phyloP scores from a whole-genome alignment of 768 basidiomycete genomes.

The Tylopilus sp. region DNA sequence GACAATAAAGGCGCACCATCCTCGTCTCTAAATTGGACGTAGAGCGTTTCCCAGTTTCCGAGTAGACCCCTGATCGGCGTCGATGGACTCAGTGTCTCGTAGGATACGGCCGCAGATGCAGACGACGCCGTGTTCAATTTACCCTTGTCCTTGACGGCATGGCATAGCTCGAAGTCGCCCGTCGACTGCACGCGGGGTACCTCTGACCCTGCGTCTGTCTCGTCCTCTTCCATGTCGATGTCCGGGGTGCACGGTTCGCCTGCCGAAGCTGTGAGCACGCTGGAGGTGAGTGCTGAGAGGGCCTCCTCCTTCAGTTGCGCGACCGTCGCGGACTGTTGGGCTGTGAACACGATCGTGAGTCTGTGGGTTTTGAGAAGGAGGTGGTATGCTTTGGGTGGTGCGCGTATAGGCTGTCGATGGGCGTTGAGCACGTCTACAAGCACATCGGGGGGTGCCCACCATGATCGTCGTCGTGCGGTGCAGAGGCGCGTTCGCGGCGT shows the following conservation, averaged over 20 bases:
- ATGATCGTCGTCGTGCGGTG: slow-evolving; percentile 4
- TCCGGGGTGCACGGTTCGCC: slow-evolving; percentile 25
- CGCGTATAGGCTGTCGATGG: slow-evolving; percentile 44
- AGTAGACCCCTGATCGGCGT: slow-evolving; percentile 48
- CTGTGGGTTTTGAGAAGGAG: slow-evolving; percentile 73
- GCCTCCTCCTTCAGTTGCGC: slow-evolving; percentile 60
- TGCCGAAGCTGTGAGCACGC: slow-evolving; percentile 34
- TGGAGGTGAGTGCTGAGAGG: slow-evolving; percentile 54
- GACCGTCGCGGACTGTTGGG: slow-evolving; percentile 52
- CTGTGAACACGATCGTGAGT: slow-evolving; percentile 59
- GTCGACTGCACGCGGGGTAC: slow-evolving; percentile 35
- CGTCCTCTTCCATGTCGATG: slow-evolving; percentile 19
- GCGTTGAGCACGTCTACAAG: neutral
- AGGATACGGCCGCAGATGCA: slow-evolving; percentile 28
- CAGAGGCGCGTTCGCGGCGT: neutral
- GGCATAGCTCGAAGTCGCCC: slow-evolving; percentile 65
- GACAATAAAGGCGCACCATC: slow-evolving; percentile 39
- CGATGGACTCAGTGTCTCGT: slow-evolving; percentile 46
- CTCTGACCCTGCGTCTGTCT: slow-evolving; percentile 4
- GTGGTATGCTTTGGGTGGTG: slow-evolving; percentile 61
- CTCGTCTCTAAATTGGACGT: slow-evolving; percentile 61
- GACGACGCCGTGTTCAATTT: slow-evolving; percentile 33
- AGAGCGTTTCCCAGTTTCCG: slow-evolving; percentile 64
- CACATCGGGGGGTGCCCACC: slow-evolving; percentile 10
- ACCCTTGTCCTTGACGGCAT: slow-evolving; percentile 49